Evolutionary conservation across 176 grass and related monocot genomes (phyloP).

Genomic region (Aegilops umbellulata): DNA sequence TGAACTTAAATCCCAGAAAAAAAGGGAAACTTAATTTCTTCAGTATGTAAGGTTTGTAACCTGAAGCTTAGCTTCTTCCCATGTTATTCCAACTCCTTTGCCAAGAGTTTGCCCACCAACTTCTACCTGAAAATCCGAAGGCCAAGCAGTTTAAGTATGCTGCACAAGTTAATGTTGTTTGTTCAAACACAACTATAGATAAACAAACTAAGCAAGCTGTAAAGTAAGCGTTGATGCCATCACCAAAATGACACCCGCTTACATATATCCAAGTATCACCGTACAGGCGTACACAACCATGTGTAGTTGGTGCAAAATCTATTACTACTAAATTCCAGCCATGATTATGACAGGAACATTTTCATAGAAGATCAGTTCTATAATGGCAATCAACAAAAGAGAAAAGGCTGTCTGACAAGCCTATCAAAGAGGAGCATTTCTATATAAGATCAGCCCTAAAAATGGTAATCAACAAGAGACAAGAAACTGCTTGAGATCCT

Average conservation of each 20-base stretch:
- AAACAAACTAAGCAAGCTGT: not conserved
- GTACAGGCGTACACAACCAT: not conserved
- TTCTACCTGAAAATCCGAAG: constrained; percentile 59
- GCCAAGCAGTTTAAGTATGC: not conserved
- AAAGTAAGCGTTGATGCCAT: not conserved
- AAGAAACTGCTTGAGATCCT: too few species aligned
- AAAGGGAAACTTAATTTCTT: constrained; percentile 1
- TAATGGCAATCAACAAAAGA: not conserved
- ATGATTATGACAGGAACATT: not conserved
- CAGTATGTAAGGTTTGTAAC: constrained; percentile 31
- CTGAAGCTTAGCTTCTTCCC: constrained; percentile 93
- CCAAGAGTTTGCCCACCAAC: constrained; percentile 72
- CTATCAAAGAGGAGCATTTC: too few species aligned
- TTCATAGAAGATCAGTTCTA: not conserved
- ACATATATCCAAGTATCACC: not conserved
- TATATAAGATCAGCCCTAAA: too few species aligned
- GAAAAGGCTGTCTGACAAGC: too few species aligned
- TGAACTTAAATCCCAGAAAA: not conserved
- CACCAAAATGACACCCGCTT: not conserved
- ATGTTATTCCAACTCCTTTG: constrained; percentile 64
- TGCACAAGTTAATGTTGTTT: not conserved
- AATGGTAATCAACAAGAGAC: too few species aligned
- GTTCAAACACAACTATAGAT: not conserved
- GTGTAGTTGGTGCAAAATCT: not conserved
- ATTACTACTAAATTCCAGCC: not conserved